These are phyloP conservation scores for Aspergillus bombycis DNA, from an alignment of 2,329 filamentous ascomycete species.

Conservation along the genomic window DNA sequence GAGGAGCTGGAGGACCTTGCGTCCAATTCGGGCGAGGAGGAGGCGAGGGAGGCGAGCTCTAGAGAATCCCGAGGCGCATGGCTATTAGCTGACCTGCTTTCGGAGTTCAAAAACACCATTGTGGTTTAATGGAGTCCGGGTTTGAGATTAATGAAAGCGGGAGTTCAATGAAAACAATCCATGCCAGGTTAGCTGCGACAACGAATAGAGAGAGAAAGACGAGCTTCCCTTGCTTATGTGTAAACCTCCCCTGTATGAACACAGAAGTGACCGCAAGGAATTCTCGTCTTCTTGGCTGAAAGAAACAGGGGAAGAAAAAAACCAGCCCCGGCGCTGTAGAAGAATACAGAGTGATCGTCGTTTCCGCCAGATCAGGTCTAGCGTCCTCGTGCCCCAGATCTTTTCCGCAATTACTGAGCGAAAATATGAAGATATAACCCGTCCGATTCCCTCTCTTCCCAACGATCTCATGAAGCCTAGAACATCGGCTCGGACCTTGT, in stretches of 20 bases:
- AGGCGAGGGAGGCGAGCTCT: conserved; percentile 92
- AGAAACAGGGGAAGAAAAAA: neutral
- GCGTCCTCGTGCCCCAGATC: conserved; percentile 6
- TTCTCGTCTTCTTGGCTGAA: neutral
- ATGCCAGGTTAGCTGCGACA: conserved; percentile 2
- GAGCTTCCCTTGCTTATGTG: neutral
- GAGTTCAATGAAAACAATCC: conserved; percentile 12
- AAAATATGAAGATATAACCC: neutral
- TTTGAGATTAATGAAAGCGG: conserved; percentile 4
- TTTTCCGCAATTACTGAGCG: neutral
- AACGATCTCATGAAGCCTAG: conserved; percentile 24
- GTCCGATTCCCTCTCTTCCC: neutral
- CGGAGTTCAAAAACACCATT: conserved; percentile 38
- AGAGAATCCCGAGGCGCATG: conserved; percentile 78
- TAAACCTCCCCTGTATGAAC: neutral
- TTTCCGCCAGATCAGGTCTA: conserved; percentile 17
- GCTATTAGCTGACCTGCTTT: conserved; percentile 31
- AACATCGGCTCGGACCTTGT: conserved; percentile 16
- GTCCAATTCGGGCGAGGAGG: conserved; percentile 69
- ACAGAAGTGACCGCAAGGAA: neutral
- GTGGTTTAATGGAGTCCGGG: conserved; percentile 8
- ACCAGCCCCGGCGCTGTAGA: neutral
- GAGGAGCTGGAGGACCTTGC: conserved; percentile 69
- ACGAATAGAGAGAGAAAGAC: neutral
- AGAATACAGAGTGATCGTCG: conserved; percentile 9